These are phyloP conservation scores for Suillus lakei DNA, from an alignment of 768 basidiomycete genomes.

Conservation along the genomic window DNA sequence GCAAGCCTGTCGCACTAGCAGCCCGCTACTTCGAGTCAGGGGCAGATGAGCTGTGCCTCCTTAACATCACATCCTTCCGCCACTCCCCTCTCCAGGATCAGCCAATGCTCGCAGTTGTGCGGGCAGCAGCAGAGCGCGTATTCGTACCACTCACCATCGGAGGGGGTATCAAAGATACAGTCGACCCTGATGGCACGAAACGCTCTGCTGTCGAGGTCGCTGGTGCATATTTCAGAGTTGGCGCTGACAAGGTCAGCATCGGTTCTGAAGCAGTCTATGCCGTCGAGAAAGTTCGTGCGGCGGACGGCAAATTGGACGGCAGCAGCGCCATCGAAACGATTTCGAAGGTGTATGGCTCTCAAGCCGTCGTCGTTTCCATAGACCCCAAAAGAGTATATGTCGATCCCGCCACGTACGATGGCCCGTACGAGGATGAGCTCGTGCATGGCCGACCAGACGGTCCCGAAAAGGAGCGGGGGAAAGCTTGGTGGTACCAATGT, in stretches of 20 bases:
- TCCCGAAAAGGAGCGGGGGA: slow-evolving; percentile 62
- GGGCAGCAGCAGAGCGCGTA: slow-evolving; percentile 84
- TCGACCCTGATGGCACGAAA: slow-evolving; percentile 93
- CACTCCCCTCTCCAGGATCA: slow-evolving; percentile 94
- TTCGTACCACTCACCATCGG: slow-evolving; percentile 99
- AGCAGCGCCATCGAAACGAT: slow-evolving; percentile 93
- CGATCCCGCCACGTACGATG: slow-evolving; percentile 63
- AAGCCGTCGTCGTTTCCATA: slow-evolving; percentile 97
- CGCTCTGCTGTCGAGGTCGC: slow-evolving; percentile 93
- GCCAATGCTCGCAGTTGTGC: slow-evolving; percentile 97
- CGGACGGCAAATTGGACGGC: slow-evolving; percentile 59
- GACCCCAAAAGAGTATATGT: slow-evolving; percentile 91
- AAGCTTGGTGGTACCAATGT: slow-evolving; percentile 99
- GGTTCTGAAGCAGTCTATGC: slow-evolving; percentile 95
- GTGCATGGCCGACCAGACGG: slow-evolving; percentile 49
- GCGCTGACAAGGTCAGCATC: slow-evolving; percentile 98
- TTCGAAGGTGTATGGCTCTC: slow-evolving; percentile 86
- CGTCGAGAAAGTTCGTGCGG: slow-evolving; percentile 76
- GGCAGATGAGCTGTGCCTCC: slow-evolving; percentile 95
- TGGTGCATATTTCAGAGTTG: slow-evolving; percentile 93
- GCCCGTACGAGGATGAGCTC: slow-evolving; percentile 69
- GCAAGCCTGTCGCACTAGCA: slow-evolving; percentile 94
- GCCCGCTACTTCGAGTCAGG: slow-evolving; percentile 84
- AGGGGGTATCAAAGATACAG: slow-evolving; percentile 94
- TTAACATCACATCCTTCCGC: slow-evolving; percentile 99